A percentile compares a stretch with the other conserved stretches of the same genome.
phyloP scores from a whole-genome alignment of 306 rosid genomes.

The Pterocarpus macrocarpus region DNA sequence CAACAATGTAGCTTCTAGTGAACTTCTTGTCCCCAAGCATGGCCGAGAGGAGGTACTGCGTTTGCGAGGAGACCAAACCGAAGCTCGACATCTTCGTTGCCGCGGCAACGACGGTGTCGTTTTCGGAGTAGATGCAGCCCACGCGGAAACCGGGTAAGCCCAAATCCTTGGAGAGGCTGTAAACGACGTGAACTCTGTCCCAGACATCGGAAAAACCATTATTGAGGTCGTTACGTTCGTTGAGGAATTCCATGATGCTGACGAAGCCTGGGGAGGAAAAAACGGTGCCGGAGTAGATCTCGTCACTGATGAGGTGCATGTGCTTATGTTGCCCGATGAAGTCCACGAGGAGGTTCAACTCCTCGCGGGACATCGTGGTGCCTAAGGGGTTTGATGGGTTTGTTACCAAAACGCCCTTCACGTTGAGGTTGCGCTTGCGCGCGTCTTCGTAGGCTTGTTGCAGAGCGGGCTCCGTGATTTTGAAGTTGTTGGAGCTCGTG shows the following conservation, averaged over 20 bases:
- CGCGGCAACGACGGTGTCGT: slow-evolving; percentile 63
- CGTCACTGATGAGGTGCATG: slow-evolving; percentile 85
- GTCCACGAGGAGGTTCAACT: slow-evolving; percentile 67
- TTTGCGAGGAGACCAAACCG: slow-evolving; percentile 82
- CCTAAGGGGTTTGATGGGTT: slow-evolving; percentile 97
- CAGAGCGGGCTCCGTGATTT: slow-evolving; percentile 67
- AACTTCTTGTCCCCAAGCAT: slow-evolving; percentile 76
- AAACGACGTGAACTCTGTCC: slow-evolving; percentile 76
- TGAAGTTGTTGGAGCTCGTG: slow-evolving; percentile 75
- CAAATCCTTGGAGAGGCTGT: slow-evolving; percentile 87
- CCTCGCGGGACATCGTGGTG: slow-evolving; percentile 66
- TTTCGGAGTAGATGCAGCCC: slow-evolving; percentile 79
- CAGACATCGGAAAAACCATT: slow-evolving; percentile 31
- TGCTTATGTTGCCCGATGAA: slow-evolving; percentile 54
- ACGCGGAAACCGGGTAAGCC: slow-evolving; percentile 90
- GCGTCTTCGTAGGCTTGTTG: slow-evolving; percentile 67
- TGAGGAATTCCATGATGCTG: slow-evolving; percentile 75
- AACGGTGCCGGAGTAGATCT: slow-evolving; percentile 88
- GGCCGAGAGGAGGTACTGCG: slow-evolving; percentile 77
- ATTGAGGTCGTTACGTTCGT: slow-evolving; percentile 47
- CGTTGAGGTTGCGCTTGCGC: slow-evolving; percentile 61
- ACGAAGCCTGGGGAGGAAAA: slow-evolving; percentile 68
- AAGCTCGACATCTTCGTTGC: slow-evolving; percentile 93
- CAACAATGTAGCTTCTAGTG: slow-evolving; percentile 59
- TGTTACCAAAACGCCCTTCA: slow-evolving; percentile 82